Percentiles rank a stretch among this genome's conserved stretches.
These are phyloP conservation scores for Cucumis cinereus DNA, from an alignment of 306 rosid genomes.

Conservation along the genomic window DNA sequence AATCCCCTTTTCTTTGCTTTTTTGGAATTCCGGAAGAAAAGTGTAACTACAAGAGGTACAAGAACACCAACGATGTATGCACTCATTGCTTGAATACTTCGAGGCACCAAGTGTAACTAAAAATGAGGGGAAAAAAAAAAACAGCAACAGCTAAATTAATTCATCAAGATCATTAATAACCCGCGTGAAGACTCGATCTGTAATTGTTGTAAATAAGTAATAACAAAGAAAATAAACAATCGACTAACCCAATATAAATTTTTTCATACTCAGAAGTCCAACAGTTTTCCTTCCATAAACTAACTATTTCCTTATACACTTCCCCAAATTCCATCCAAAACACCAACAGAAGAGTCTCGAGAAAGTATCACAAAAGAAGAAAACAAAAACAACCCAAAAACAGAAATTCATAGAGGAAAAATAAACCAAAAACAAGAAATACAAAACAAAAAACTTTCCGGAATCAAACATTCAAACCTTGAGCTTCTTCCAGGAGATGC, in stretches of 20 bases:
- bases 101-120: neutral
- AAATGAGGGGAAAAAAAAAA: neutral
- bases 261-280: neutral
- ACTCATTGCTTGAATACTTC: constrained; percentile 31
- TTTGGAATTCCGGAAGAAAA: constrained; percentile 38
- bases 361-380: neutral
- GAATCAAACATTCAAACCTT: neutral
- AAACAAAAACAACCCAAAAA: neutral
- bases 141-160: neutral
- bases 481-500: neutral
- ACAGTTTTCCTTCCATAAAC: neutral
- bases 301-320: neutral
- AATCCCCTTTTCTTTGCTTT: constrained; percentile 47
- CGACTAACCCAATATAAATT: neutral
- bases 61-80: constrained; percentile 45
- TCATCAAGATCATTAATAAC: neutral
- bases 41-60: constrained; percentile 50
- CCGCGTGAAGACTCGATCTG: neutral
- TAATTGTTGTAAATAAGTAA: neutral
- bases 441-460: neutral
- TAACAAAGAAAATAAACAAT: neutral
- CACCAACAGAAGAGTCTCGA: neutral
- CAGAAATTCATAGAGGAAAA: neutral
- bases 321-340: neutral
- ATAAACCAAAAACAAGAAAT: neutral